Conservation (phyloP, 2,329 filamentous ascomycete genomes). For the Ceratocystis alfenasii region DNA sequence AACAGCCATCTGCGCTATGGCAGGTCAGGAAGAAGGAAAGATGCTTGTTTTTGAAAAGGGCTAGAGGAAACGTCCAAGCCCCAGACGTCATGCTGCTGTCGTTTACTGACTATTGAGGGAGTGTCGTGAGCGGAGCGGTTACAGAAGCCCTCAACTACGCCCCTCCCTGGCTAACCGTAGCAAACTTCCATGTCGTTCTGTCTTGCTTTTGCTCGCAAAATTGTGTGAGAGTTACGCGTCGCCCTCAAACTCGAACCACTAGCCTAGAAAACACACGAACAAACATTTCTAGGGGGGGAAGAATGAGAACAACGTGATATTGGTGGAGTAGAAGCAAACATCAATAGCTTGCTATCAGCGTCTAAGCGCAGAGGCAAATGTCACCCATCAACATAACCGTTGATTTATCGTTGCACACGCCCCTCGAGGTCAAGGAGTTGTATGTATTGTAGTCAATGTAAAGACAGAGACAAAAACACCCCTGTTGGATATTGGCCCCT, state of each 20-base stretch:
- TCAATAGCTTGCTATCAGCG: background rate
- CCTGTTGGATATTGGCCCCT: background rate
- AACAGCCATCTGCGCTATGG: background rate
- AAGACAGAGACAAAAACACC: background rate
- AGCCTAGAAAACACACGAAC: background rate
- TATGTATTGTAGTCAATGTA: background rate
- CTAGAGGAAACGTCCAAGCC: background rate
- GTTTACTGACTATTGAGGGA: background rate
- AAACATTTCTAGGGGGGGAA: background rate
- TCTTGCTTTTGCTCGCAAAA: background rate
- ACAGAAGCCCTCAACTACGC: background rate
- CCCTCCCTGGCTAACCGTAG: background rate
- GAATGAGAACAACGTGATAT: background rate
- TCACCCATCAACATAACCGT: background rate
- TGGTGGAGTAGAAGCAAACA: background rate
- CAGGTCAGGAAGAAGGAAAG: background rate
- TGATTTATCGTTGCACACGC: background rate
- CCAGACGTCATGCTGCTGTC: background rate
- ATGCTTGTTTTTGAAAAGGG: background rate
- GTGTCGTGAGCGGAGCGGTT: background rate
- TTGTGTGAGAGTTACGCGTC: slow-evolving; percentile 1
- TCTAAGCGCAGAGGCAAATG: background rate
- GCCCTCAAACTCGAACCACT: background rate
- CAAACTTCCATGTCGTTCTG: background rate
- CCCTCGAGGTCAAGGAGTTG: background rate